Conservation (phyloP, 306 rosid genomes). For the Calophaca sinica region DNA sequence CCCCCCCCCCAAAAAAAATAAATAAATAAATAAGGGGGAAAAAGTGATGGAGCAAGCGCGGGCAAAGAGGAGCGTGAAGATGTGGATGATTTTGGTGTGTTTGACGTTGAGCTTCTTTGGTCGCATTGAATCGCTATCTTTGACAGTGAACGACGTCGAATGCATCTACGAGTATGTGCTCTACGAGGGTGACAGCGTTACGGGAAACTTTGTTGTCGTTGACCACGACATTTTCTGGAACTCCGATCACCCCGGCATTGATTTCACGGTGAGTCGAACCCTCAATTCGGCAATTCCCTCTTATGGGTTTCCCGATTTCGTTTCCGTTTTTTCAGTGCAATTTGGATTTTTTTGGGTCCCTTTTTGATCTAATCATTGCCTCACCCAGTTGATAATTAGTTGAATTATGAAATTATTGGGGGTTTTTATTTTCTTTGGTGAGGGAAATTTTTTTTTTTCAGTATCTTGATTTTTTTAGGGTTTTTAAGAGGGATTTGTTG, state of each 20-base stretch:
- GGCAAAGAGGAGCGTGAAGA: constrained; percentile 47
- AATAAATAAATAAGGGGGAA: neutral
- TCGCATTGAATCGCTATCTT: constrained; percentile 73
- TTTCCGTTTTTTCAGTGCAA: neutral
- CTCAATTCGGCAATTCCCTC: neutral
- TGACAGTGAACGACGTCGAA: constrained; percentile 84
- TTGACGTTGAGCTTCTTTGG: constrained; percentile 58
- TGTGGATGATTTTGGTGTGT: constrained; percentile 50
- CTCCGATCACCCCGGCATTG: constrained; percentile 96
- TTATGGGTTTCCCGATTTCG: neutral
- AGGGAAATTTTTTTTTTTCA: neutral
- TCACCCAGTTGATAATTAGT: constrained; percentile 14
- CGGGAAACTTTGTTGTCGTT: constrained; percentile 94
- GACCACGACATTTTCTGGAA: constrained; percentile 97
- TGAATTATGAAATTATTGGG: constrained; percentile 21
- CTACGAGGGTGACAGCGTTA: constrained; percentile 80
- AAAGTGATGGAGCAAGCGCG: constrained; percentile 60
- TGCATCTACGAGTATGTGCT: constrained; percentile 92
- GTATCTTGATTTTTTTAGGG: neutral
- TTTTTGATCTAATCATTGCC: constrained; percentile 11
- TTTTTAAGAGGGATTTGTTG: constrained; percentile 18
- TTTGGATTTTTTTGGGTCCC: neutral
- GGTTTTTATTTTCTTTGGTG: neutral
- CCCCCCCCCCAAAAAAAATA: neutral
- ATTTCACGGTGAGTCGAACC: constrained; percentile 63